Base-by-base conservation (phyloP, 352 stramenopile species). In the Globisporangium solare region DNA sequence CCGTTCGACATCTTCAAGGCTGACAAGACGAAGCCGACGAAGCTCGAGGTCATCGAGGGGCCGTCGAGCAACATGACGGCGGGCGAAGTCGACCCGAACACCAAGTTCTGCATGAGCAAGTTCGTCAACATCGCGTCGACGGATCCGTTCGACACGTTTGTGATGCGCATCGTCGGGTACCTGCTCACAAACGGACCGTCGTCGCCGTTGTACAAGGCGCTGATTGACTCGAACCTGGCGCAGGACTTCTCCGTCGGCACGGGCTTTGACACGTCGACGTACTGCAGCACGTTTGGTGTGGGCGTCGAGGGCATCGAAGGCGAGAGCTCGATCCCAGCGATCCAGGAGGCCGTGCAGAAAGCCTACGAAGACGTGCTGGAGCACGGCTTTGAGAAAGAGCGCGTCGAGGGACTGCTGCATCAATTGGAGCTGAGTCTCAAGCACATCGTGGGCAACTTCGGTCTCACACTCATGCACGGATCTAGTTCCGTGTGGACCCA, bases 351-450 rank as follows among this genome's bases (percentile, higher is more conserved):
- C 11, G 73, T 92, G 13, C 37, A 76, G n/a, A 40, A 75, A 0
- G 71, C 77, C 20, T 75, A 86, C 50, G 56, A 68, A 2, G 66
- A 74, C 17, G 84, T 94, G 22, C 58, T 89, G 11, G 58, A 67
- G 39, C 67, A 89, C 18, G 84, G 84, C 6, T 94, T 94, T 58
- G 80, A 94, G 18, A 66, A 73, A 15, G 78, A 89, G 58, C 74
- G 79, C 24, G 83, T 94, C 20, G 71, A 81, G 6, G 82, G 76
- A 7, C 43, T 94, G 62, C 60, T 94, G 39, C 84, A 94, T 51
- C 84, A 94, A 61, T 61, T 94, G 22, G 84, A 94, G 58, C 62
- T 94, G 52, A 88, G 76, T 58, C 66, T 86, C n/a, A 94, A 94
- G 58, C 82, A 94, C 59, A 82, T 94, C 24, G 78, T 83, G 0